phyloP scores from a whole-genome alignment of 2,329 filamentous ascomycete species.

The Phialophora tarda region DNA sequence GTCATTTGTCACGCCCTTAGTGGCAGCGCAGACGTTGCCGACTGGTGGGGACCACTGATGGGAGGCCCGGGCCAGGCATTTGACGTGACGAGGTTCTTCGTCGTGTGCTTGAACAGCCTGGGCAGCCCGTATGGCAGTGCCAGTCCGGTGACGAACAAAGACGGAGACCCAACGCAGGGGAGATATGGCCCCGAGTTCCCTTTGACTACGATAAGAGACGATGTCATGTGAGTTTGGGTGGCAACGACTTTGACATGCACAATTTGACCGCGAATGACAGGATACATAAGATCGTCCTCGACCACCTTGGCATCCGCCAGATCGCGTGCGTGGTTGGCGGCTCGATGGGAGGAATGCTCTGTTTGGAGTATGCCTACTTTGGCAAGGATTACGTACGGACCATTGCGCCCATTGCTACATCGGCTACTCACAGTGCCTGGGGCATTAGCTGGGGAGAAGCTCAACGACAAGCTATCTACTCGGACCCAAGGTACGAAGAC shows the following conservation, averaged over 20 bases:
- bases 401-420: slow-evolving; percentile 63
- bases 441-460: slow-evolving; percentile 65
- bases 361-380: slow-evolving; percentile 68
- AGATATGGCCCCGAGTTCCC: slow-evolving; percentile 96
- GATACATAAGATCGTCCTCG: slow-evolving; percentile 61
- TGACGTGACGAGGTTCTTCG: slow-evolving; percentile 59
- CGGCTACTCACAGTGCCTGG: slow-evolving; percentile 63
- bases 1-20: slow-evolving; percentile 64
- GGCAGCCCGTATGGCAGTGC: slow-evolving; percentile 63
- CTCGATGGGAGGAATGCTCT: slow-evolving; percentile 65
- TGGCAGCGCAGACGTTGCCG: slow-evolving; percentile 61
- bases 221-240: slow-evolving; percentile 74
- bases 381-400: slow-evolving; percentile 67
- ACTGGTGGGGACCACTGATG: slow-evolving; percentile 64
- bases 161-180: slow-evolving; percentile 74
- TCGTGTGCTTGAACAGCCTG: slow-evolving; percentile 61
- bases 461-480: slow-evolving; percentile 77
- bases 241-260: not conserved
- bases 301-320: slow-evolving; percentile 59
- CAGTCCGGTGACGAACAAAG: slow-evolving; percentile 73
- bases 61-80: slow-evolving; percentile 60
- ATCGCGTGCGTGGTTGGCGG: slow-evolving; percentile 62
- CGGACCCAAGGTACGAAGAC: slow-evolving; percentile 97
- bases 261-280: slow-evolving; percentile 42
- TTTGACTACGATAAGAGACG: slow-evolving; percentile 90